Base-by-base conservation (phyloP, 257 asterid species). In the Solanum verrucosum region DNA sequence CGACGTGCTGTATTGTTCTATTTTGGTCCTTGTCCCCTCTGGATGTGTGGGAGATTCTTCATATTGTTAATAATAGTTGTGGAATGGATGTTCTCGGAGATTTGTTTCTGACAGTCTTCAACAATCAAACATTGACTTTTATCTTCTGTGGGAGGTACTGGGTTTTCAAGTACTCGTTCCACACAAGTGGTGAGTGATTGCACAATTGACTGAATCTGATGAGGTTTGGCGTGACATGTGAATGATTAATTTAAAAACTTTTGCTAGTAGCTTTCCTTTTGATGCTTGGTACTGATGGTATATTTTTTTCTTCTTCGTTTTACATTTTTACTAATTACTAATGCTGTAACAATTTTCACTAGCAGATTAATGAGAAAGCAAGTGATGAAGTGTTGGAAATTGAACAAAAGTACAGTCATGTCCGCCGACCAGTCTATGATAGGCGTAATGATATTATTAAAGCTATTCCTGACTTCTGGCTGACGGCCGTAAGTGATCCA, bases 341-440 rank as follows among this genome's bases (percentile, higher is more conserved):
- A 21, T 21, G 52, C 56, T 23, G 42, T 21, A 74, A 37, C 11
- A 37, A 74, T 74, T 38, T 74, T 78, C 87, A 84, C 70, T 89
- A 88, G 60, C 95, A 97, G 99, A 94, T 97, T 92, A 97, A 97
- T 88, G 99, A 97, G 92, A 96, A 94, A 87, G 99, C 98, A 77
- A 95, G 98, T 90, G 99, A 97, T 87, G 92, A 96, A 84, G 99
- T 96, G 84, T 91, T 97, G 94, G 98, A 94, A 91, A 91, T 97
- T 86, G 99, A 97, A 87, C 99, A 97, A 75, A 93, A 94, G 95
- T 97, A 92, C 91, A 94, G 94, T 89, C 98, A 88, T 92, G 86
- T 94, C 52, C 98, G 99, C 75, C 95, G 92, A 91, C 99, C 99
- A 13, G 93, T 94, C 72, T 97, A 97, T 88, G 98, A 97, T 73